phyloP scores from a whole-genome alignment of 768 basidiomycete species.

The Podaxis rugospora region DNA sequence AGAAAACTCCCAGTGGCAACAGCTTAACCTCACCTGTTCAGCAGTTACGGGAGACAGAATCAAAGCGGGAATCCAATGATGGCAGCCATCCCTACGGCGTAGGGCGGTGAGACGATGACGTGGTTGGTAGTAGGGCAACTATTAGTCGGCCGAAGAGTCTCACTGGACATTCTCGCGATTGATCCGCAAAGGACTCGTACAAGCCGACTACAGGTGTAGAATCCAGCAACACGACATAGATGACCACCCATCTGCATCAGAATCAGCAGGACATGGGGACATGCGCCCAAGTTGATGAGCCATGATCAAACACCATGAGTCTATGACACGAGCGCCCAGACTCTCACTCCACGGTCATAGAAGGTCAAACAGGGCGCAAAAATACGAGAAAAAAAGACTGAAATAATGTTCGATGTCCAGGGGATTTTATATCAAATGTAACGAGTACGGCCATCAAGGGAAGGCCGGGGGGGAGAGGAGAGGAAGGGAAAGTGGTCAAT shows the following conservation, averaged over 20 bases:
- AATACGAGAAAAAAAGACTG: not conserved
- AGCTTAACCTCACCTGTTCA: not conserved
- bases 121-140: not conserved
- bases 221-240: not conserved
- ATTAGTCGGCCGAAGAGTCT: not conserved
- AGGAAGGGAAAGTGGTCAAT: slow-evolving; percentile 33
- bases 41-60: not conserved
- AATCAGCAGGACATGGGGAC: not conserved
- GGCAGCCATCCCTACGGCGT: not conserved
- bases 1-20: not conserved
- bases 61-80: not conserved
- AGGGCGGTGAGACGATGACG: not conserved
- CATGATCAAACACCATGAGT: slow-evolving; percentile 1
- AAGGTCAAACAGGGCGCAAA: not conserved
- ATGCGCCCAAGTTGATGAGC: not conserved
- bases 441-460: not conserved
- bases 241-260: not conserved
- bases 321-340: not conserved
- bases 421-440: not conserved
- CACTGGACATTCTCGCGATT: not conserved
- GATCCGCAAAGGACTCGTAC: not conserved
- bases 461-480: not conserved
- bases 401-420: not conserved
- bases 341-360: not conserved
- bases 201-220: not conserved